Evolutionary conservation across 2,329 filamentous ascomycete genomes (phyloP), one percentile per base, ranked within the genome.

Genomic region (Clonostachys chloroleuca): DNA sequence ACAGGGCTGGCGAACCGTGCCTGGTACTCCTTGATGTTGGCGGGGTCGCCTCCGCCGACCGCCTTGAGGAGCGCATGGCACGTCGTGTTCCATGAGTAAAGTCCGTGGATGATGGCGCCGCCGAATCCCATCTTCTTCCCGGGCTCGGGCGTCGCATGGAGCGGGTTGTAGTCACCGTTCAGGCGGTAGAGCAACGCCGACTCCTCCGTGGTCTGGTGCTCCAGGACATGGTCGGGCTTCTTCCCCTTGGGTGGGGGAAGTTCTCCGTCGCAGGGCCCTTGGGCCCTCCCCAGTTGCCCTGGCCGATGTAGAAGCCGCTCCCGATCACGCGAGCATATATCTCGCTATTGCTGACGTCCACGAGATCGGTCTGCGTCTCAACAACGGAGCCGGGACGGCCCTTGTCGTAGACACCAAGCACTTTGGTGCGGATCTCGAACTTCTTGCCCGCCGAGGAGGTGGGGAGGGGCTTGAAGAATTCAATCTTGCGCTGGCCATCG

Each of bases 151-250:
- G 87, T 88, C 7, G 89, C 90, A 64, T 96, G 91, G 35, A 96
- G 83, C 30, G 91, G 92, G 73, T 96, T 96, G 70, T 96, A 96
- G 72, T 96, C 92, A 54, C 91, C 91, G 58, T 95, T 96, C 44
- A 96, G 78, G 52, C 89, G 80, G 68, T 94, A 94, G 47, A 94
- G 73, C 52, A 87, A 79, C 9, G 89, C 82, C 5, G 88, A 88
- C 70, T 92, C 83, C 46, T 72, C 61, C 24, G 73, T 87, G 5
- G 87, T 90, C 67, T 90, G 84, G 58, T 86, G 79, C 58, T 81
- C 78, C 55, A 87, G 80, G 6, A 83, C 78, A 40, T 74, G 80
- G 67, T 95, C 89, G 14, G 91, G 87, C 68, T 83, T 82, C 68
- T 81, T 84, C 52, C 77, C 84, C 62, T 85, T 72, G 8, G 90